Base-by-base conservation (phyloP, 345 rosid genomes). In the Leavenworthia alabamica region DNA sequence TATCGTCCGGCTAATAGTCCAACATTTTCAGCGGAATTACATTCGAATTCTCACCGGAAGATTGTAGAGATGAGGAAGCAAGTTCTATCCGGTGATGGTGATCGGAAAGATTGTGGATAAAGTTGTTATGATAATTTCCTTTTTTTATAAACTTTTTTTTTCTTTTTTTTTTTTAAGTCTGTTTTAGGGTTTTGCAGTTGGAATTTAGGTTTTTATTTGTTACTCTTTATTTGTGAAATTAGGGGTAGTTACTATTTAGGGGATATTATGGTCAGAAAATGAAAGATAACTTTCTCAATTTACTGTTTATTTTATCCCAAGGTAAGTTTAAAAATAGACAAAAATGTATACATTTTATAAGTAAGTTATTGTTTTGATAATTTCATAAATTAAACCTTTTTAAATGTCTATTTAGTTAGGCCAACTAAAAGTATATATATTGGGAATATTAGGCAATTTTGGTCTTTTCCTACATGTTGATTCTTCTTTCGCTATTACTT, bases 1-100 rank as follows among this genome's bases (percentile, higher is more conserved):
- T 89, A 89, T 64, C 75, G 94, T 43, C 96, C 96, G 0, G 94
- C 91, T 0, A 80, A 71, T 40, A 89, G 96, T 53, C 96, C 96
- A 1, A 77, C 89, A 8, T 89, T 81, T 51, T 75, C 83, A 2
- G 73, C 50, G 22, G 76, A 81, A 6, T 26, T 79, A 75, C 96
- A 89, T 60, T 89, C 96, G 14, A 89, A 89, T 67, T 89, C 94
- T 9, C 96, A 89, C 65, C 60, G 90, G 70, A 89, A 81, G 78
- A 81, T 89, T 53, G 22, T 89, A 44, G 96, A 89, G 63, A 89
- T 89, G 87, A 86, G 94, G 72, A 82, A 44, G 77, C 78, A 77
- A 73, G 76, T 73, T 75, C 79, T 62, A 35, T 16, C 51, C 56
- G 78, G 79, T 57, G 75, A 41, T 8, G 66, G 15, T 50, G 70